Percentiles rank a stretch among this genome's conserved stretches.
Evolutionary conservation across 2,329 filamentous ascomycete genomes (phyloP).

Genomic region (Domatiomyces globalis): DNA sequence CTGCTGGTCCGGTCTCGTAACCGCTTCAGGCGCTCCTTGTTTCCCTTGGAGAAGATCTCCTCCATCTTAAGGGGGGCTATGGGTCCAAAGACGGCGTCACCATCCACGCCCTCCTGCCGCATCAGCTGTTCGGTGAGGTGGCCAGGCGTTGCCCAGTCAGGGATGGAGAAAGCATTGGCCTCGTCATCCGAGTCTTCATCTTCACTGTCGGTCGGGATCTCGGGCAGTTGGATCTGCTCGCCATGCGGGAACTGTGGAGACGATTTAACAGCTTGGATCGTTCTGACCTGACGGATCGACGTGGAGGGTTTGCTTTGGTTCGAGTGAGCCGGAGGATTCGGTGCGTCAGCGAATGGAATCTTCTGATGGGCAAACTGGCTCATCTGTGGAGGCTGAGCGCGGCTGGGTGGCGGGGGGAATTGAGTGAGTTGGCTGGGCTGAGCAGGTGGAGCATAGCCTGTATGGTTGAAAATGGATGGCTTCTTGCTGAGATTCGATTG

Average conservation of each 20-base stretch:
- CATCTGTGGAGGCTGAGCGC: slow-evolving; percentile 64
- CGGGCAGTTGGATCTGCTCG: slow-evolving; percentile 80
- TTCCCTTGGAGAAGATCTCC: slow-evolving; percentile 74
- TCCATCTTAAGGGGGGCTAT: slow-evolving; percentile 86
- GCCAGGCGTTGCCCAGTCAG: slow-evolving; percentile 80
- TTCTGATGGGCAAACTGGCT: slow-evolving; percentile 67
- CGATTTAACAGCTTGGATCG: slow-evolving; percentile 36
- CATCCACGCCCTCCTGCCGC: slow-evolving; percentile 71
- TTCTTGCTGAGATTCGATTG: slow-evolving; percentile 61
- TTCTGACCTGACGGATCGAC: slow-evolving; percentile 15
- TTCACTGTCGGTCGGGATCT: slow-evolving; percentile 90
- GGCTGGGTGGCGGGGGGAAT: slow-evolving; percentile 49
- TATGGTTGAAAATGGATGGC: slow-evolving; percentile 27
- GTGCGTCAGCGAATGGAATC: slow-evolving; percentile 70
- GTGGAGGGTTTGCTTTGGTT: slow-evolving; percentile 30
- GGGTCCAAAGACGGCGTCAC: slow-evolving; percentile 73
- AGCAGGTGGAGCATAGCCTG: slow-evolving; percentile 24
- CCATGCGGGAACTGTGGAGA: slow-evolving; percentile 70
- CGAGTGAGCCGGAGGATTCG: neutral
- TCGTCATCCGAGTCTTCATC: slow-evolving; percentile 57
- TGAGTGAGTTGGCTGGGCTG: slow-evolving; percentile 47
- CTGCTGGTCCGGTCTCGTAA: slow-evolving; percentile 86
- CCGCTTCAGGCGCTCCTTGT: slow-evolving; percentile 69
- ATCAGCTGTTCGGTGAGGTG: slow-evolving; percentile 62
- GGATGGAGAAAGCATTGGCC: slow-evolving; percentile 44